A percentile compares a stretch with the other conserved stretches of the same genome.
phyloP scores from a whole-genome alignment of 192 early-diverging fungal species.

The Thoreauomyces humboldtii region DNA sequence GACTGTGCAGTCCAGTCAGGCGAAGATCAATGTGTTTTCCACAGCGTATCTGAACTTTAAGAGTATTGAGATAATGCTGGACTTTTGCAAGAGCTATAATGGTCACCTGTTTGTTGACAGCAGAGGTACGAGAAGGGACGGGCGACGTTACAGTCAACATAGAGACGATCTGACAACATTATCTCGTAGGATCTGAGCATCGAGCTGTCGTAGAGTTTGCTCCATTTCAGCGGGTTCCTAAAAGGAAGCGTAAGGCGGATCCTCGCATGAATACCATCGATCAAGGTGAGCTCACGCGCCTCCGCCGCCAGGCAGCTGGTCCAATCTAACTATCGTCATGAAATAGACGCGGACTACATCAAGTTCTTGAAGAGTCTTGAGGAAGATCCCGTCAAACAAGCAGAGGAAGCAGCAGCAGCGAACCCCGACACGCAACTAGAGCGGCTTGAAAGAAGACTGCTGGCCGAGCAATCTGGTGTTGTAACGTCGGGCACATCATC shows the following conservation, averaged over 20 bases:
- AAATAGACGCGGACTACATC: conserved; percentile 71
- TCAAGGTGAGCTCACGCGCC: too few species aligned
- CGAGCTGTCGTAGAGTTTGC: conserved; percentile 79
- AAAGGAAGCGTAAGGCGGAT: conserved; percentile 61
- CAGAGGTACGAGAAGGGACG: conserved; percentile 35
- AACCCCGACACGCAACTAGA: conserved; percentile 50
- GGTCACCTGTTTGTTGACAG: conserved; percentile 75
- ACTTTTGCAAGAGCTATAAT: conserved; percentile 73
- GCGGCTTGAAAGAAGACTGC: conserved; percentile 37
- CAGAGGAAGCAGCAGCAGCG: neutral
- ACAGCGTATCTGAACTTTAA: conserved; percentile 77
- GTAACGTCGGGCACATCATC: conserved; percentile 17
- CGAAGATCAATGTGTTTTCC: conserved; percentile 69
- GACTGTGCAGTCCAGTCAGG: conserved; percentile 58
- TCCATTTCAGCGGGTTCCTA: conserved; percentile 71
- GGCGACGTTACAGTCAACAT: too few species aligned
- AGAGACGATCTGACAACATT: too few species aligned
- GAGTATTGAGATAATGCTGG: conserved; percentile 59
- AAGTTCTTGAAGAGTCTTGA: conserved; percentile 73
- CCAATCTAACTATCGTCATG: too few species aligned
- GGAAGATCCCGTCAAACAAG: neutral
- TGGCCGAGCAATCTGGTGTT: conserved; percentile 12
- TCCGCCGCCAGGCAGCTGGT: too few species aligned
- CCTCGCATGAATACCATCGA: conserved; percentile 76
- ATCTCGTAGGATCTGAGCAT: conserved; percentile 60